A percentile compares a stretch with the other conserved stretches of the same genome.
Evolutionary conservation across 2,329 filamentous ascomycete genomes (phyloP).

Genomic region (Geoglossum cookeanum): DNA sequence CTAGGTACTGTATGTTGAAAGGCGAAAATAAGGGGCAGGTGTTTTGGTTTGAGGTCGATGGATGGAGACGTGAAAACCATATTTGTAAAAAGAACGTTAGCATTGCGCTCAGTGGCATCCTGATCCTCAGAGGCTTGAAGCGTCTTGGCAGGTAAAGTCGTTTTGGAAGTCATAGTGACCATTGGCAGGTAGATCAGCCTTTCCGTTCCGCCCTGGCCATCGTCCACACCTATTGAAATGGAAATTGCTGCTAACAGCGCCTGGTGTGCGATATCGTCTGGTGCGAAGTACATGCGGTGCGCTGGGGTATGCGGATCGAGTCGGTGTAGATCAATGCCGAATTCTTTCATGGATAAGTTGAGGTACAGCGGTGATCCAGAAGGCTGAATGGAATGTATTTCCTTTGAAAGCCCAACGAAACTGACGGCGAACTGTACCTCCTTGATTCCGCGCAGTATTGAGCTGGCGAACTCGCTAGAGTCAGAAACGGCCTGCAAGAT

Average conservation of each 20-base stretch:
- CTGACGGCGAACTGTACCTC: constrained; percentile 92
- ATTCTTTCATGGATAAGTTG: constrained; percentile 87
- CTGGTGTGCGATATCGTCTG: constrained; percentile 84
- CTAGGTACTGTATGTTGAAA: constrained; percentile 30
- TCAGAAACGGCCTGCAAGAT: constrained; percentile 74
- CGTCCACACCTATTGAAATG: constrained; percentile 77
- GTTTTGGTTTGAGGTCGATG: constrained; percentile 77
- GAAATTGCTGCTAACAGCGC: constrained; percentile 82
- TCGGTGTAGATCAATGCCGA: constrained; percentile 80
- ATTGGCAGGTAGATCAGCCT: constrained; percentile 87
- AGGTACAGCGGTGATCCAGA: constrained; percentile 55
- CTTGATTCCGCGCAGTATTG: constrained; percentile 78
- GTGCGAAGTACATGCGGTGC: constrained; percentile 95
- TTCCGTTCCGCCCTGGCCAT: constrained; percentile 70
- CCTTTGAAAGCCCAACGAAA: constrained; percentile 72
- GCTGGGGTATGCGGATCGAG: constrained; percentile 84
- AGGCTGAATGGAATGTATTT: constrained; percentile 47
- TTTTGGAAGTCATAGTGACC: constrained; percentile 89
- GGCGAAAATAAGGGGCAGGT: constrained; percentile 68
- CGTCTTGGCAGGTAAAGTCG: constrained; percentile 85
- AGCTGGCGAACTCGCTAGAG: constrained; percentile 80
- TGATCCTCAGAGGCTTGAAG: constrained; percentile 55
- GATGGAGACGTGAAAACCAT: constrained; percentile 92
- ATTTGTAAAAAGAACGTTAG: constrained; percentile 92
- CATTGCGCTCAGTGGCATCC: constrained; percentile 66